Conservation (phyloP, 2,329 filamentous ascomycete species). For the Tolypocladium pustulatum region DNA sequence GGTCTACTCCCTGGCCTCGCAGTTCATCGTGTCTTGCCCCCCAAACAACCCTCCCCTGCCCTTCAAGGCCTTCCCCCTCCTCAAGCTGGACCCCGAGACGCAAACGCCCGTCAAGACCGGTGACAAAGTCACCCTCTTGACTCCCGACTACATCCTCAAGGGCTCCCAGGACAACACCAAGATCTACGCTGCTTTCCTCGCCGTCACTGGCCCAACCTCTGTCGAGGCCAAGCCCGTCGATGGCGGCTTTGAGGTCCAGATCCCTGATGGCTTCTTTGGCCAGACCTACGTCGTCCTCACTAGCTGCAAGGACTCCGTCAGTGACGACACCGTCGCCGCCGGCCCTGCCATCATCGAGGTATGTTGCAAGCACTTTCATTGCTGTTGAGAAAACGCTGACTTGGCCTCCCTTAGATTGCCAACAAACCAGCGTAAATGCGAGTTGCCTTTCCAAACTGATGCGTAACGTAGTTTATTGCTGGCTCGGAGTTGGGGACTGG, state of each 20-base stretch:
- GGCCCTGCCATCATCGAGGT: slow-evolving; percentile 23
- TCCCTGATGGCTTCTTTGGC: slow-evolving; percentile 13
- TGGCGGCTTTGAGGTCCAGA: slow-evolving; percentile 5
- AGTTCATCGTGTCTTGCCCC: neutral
- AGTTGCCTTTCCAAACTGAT: too few relatives aligned
- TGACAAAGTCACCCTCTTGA: neutral
- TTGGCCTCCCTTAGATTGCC: neutral
- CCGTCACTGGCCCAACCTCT: slow-evolving; percentile 3
- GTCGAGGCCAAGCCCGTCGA: slow-evolving; percentile 1
- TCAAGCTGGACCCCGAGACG: neutral
- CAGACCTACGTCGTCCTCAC: slow-evolving; percentile 25
- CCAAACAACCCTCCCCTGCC: neutral
- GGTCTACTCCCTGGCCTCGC: neutral
- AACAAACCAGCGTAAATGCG: too few relatives aligned
- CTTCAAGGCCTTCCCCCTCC: neutral
- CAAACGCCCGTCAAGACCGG: neutral
- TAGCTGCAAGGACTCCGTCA: slow-evolving; percentile 19
- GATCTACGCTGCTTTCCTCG: neutral
- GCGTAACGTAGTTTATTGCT: too few relatives aligned
- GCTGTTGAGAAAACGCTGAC: neutral
- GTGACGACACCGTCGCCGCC: slow-evolving; percentile 22
- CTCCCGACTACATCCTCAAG: neutral
- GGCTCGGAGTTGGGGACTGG: neutral
- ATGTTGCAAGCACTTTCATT: neutral
- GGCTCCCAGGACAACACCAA: neutral